Base-by-base conservation (phyloP, 371 early-diverging fungal genomes). In the Circinella minor region DNA sequence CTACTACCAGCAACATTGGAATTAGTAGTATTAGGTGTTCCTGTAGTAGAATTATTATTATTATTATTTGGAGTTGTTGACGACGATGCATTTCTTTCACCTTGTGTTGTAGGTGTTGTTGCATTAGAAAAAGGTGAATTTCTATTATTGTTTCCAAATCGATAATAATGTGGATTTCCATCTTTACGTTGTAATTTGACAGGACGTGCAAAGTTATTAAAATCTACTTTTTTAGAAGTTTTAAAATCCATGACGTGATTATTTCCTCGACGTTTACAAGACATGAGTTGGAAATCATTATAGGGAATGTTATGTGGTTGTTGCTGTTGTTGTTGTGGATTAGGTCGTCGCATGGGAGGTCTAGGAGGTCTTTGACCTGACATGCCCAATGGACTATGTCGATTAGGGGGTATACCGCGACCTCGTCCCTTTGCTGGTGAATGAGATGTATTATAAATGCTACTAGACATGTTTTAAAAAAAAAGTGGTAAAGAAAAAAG, bases 211-310 rank as follows among this genome's bases (percentile, higher is more conserved):
- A 93, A 92, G 10, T 76, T 69, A 15, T 74, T 75, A 5, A 86
- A 77, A 59, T 89, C 83, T 10, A 93, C 86, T 2, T 72, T 67
- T 70, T 87, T 87, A 5, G 74, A 68, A 8, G 85, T 75, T 46
- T 87, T 83, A 65, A 93, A 88, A 18, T 91, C 87, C 90, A 93
- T 89, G 11, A 93, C 79, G 73, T 92, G 88, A 68, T 88, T 38
- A 37, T 64, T 63, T 20, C 70, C 70, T 39, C 60, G 54, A 18
- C 27, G 49, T 64, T 70, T 70, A 46, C 54, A 51, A 11, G 70
- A 70, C 59, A 57, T 63, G 3, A 70, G 37, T 37, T 54, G 70
- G 46, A 62, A 70, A 36, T 70, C 70, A 27, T 70, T 47, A 57
- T 64, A 63, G 11, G 63, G 63, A 51, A 64, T 70, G 39, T 69